Base-by-base conservation (phyloP, 2,329 filamentous ascomycete genomes). In the Cordyceps fumosorosea region DNA sequence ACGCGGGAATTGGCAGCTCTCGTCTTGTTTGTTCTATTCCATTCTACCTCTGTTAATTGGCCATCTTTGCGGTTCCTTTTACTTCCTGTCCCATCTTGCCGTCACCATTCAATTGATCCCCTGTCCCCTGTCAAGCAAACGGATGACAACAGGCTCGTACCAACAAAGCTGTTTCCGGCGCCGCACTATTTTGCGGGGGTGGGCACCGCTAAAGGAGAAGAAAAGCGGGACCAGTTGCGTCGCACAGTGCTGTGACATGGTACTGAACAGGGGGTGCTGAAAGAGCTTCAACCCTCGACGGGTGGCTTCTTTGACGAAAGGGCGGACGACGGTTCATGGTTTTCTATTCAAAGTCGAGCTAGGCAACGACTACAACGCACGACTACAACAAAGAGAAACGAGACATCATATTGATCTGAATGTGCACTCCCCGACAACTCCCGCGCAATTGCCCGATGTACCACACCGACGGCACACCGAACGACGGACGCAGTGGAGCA, bases 131-230 rank as follows among this genome's bases (percentile, higher is more conserved):
- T n/a, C 40, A 18, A 44, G 18, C 40, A 44, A 44, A 12, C 12
- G 34, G 34, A 37, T 37, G 40, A 44, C 40, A 44, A 18, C 14
- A n/a, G 40, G 1, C 40, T n/a, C 14, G 16, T n/a, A 40, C 50
- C 52, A 55, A 37, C 34, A 37, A 37, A 16, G 52, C 59, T 56
- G 59, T 56, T 61, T 61, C 59, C 59, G 59, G 59, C 52, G 24
- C 11, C 22, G 37, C 37, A 24, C 59, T 56, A 61, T 61, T 56
- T 61, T 61, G 59, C 59, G 59, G 59, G 59, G 59, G 59, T 61
- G 59, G 59, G 34, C 56, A 58, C 56, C 32, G n/a, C 12, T 37
- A 37, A 20, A 22, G 12, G 29, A 18, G n/a, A 48, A 24, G n/a
- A 34, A 40, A 26, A 37, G 56, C 29, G 44, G 45, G 26, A 42